These are phyloP conservation scores for Quercus phellos DNA, from an alignment of 331 rosid species.

Conservation along the genomic window DNA sequence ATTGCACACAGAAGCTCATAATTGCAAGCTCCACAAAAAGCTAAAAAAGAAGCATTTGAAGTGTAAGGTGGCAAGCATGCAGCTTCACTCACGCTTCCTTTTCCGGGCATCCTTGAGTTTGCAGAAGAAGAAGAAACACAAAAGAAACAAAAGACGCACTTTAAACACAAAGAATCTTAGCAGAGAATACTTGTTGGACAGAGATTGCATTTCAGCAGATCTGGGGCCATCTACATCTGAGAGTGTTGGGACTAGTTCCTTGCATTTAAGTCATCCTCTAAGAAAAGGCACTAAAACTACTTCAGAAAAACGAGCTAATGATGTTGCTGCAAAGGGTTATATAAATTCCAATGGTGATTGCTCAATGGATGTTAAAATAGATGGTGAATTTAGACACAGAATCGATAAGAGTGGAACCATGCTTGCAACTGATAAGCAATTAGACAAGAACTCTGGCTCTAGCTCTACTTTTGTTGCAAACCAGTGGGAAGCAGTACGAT, in stretches of 20 bases:
- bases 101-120: constrained; percentile 37
- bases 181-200: constrained; percentile 25
- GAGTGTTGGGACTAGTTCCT: constrained; percentile 20
- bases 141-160: constrained; percentile 33
- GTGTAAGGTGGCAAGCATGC: constrained; percentile 38
- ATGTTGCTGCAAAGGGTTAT: background rate
- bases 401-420: constrained; percentile 30
- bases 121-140: constrained; percentile 53
- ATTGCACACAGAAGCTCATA: constrained; percentile 22
- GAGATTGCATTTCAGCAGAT: constrained; percentile 30
- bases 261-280: constrained; percentile 8
- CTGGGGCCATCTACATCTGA: constrained; percentile 53
- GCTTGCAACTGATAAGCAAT: constrained; percentile 35
- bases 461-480: constrained; percentile 15
- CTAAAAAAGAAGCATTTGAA: constrained; percentile 48
- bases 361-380: constrained; percentile 13
- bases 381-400: constrained; percentile 37
- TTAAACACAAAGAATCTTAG: constrained; percentile 18
- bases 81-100: constrained; percentile 30
- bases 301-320: constrained; percentile 23
- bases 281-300: constrained; percentile 35
- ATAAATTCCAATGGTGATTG: constrained; percentile 21
- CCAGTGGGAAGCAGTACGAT: constrained; percentile 20
- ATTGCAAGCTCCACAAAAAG: constrained; percentile 35
- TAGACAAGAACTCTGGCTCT: constrained; percentile 23